Evolutionary conservation across 2,329 filamentous ascomycete genomes (phyloP).

Genomic region (Microascus cirrosus): DNA sequence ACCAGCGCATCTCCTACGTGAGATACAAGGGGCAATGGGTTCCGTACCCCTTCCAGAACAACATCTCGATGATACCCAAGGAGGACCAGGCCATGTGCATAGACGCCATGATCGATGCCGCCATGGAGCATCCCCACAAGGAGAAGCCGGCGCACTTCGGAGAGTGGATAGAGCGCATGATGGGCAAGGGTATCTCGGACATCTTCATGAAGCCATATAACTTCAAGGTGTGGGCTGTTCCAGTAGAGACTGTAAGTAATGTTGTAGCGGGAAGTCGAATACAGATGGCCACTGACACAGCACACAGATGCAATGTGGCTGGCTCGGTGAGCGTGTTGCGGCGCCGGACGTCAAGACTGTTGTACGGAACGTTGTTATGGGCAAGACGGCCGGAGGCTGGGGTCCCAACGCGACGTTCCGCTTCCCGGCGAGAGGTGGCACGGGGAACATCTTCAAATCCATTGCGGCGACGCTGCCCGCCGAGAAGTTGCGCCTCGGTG

Average conservation of each 20-base stretch:
- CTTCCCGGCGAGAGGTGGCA: constrained; percentile 91
- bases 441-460: constrained; percentile 97
- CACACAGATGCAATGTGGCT: constrained; percentile 88
- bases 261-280: neutral
- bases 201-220: constrained; percentile 99
- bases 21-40: constrained; percentile 96
- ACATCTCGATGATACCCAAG: constrained; percentile 96
- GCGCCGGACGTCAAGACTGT: constrained; percentile 91
- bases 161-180: constrained; percentile 93
- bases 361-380: constrained; percentile 86
- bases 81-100: constrained; percentile 93
- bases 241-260: constrained; percentile 68
- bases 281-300: neutral
- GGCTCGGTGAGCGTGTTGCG: constrained; percentile 97
- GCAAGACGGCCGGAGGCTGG: constrained; percentile 96
- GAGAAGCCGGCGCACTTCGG: constrained; percentile 95
- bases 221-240: constrained; percentile 99
- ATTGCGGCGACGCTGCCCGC: constrained; percentile 87
- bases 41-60: constrained; percentile 99
- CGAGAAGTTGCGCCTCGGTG: constrained; percentile 84
- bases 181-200: constrained; percentile 80
- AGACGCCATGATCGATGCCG: constrained; percentile 91
- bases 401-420: constrained; percentile 97
- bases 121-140: constrained; percentile 77
- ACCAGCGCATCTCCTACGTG: constrained; percentile 98